Conservation (phyloP, 352 stramenopile species). For the Globisporangium abappressorium region DNA sequence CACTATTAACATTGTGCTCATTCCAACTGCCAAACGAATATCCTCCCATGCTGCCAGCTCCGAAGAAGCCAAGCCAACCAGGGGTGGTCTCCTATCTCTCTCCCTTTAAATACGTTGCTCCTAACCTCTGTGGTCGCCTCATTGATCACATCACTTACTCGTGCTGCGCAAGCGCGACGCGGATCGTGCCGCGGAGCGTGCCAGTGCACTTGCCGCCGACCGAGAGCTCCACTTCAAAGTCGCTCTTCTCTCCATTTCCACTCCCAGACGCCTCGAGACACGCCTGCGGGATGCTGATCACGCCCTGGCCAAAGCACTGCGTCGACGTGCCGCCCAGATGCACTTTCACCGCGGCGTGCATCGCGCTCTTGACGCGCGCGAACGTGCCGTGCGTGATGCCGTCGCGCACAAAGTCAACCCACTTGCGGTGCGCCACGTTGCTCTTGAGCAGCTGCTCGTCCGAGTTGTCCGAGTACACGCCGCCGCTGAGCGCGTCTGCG, state of each 20-base stretch:
- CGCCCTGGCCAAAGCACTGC: conserved; percentile 62
- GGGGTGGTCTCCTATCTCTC: not conserved
- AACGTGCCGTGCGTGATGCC: conserved; percentile 61
- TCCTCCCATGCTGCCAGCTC: not conserved
- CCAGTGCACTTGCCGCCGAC: conserved; percentile 53
- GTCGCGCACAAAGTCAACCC: conserved; percentile 43
- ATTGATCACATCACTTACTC: not conserved
- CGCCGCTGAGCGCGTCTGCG: conserved; percentile 60
- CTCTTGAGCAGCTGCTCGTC: conserved; percentile 34
- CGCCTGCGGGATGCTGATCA: conserved; percentile 53
- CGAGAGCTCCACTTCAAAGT: conserved; percentile 54
- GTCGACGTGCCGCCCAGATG: conserved; percentile 37
- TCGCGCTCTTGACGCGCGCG: conserved; percentile 42
- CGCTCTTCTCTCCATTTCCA: conserved; percentile 16
- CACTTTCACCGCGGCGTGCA: conserved; percentile 76
- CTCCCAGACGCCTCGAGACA: conserved; percentile 6
- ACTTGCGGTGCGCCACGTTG: conserved; percentile 49
- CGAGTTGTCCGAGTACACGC: conserved; percentile 41
- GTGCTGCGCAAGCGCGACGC: conserved; percentile 30
- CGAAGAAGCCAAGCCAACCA: not conserved
- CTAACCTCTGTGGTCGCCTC: not conserved
- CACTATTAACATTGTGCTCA: not conserved
- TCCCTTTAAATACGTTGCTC: not conserved
- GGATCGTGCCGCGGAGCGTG: conserved; percentile 50
- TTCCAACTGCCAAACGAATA: not conserved